Evolutionary conservation across 164 flowering plant species (phyloP).

Genomic region (Warburgia ugandensis): DNA sequence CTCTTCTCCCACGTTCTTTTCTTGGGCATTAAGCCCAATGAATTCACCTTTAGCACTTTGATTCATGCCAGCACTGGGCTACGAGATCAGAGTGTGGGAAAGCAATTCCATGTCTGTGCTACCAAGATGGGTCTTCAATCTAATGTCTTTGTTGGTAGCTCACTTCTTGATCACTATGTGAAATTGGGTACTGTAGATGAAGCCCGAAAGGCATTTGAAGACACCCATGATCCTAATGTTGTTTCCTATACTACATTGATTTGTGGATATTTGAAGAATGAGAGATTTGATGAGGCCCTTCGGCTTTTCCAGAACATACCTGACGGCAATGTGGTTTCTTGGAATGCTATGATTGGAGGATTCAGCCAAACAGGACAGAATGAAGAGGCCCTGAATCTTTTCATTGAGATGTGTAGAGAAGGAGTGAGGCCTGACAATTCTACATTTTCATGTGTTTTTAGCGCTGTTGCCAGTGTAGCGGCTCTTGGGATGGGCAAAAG

Average conservation of each 20-base stretch:
- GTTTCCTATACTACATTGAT: constrained; percentile 71
- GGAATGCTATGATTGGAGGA: constrained; percentile 90
- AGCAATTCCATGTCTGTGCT: constrained; percentile 57
- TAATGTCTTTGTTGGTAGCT: constrained; percentile 67
- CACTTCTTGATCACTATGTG: constrained; percentile 46
- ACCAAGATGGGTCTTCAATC: constrained; percentile 43
- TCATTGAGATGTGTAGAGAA: constrained; percentile 59
- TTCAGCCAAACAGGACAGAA: constrained; percentile 61
- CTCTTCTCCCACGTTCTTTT: constrained; percentile 47
- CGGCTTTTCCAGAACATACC: constrained; percentile 50
- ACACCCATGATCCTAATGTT: constrained; percentile 53
- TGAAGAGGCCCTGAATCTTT: constrained; percentile 71
- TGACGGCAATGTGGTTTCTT: constrained; percentile 62
- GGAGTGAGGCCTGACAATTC: constrained; percentile 49
- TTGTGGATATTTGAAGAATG: constrained; percentile 45
- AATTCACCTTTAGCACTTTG: constrained; percentile 59
- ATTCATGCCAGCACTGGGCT: constrained; percentile 38
- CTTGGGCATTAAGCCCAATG: constrained; percentile 44
- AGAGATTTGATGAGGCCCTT: constrained; percentile 46
- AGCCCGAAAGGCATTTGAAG: constrained; percentile 50
- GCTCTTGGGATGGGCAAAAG: constrained; percentile 64
- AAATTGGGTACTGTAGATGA: constrained; percentile 46
- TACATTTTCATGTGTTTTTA: constrained; percentile 59
- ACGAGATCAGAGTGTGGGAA: constrained; percentile 26
- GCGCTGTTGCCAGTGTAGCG: constrained; percentile 64